These are phyloP conservation scores for Globisporangium sylvaticum DNA, from an alignment of 352 stramenopile species.

Conservation along the genomic window DNA sequence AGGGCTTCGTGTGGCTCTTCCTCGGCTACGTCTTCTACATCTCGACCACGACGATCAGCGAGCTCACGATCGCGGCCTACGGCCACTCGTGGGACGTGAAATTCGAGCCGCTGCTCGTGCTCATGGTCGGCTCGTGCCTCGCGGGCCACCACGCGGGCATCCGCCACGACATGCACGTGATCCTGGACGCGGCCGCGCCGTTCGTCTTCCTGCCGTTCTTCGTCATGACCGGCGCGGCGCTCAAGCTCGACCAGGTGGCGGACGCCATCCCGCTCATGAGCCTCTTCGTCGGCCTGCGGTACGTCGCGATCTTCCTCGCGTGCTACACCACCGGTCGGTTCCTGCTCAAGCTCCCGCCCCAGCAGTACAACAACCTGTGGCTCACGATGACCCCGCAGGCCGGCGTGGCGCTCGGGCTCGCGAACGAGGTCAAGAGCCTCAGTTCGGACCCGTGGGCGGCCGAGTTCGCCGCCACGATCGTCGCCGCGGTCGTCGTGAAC, in stretches of 20 bases:
- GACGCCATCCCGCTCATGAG: not conserved
- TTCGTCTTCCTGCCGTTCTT: not conserved
- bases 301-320: not conserved
- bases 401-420: not conserved
- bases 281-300: not conserved
- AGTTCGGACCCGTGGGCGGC: not conserved
- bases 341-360: not conserved
- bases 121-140: not conserved
- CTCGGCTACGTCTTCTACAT: not conserved
- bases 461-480: not conserved
- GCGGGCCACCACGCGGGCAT: not conserved
- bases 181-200: not conserved
- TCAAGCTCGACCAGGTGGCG: not conserved
- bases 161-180: not conserved
- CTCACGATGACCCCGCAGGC: not conserved
- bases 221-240: not conserved
- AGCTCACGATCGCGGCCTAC: not conserved
- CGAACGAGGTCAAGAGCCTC: not conserved
- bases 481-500: not conserved
- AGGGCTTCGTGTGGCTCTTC: not conserved
- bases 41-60: not conserved
- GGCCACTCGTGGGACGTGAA: not conserved
- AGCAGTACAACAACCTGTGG: not conserved
- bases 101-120: not conserved
- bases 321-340: not conserved